phyloP scores from a whole-genome alignment of 1,284 basidiomycete species.

The Irpex rosettiformis region DNA sequence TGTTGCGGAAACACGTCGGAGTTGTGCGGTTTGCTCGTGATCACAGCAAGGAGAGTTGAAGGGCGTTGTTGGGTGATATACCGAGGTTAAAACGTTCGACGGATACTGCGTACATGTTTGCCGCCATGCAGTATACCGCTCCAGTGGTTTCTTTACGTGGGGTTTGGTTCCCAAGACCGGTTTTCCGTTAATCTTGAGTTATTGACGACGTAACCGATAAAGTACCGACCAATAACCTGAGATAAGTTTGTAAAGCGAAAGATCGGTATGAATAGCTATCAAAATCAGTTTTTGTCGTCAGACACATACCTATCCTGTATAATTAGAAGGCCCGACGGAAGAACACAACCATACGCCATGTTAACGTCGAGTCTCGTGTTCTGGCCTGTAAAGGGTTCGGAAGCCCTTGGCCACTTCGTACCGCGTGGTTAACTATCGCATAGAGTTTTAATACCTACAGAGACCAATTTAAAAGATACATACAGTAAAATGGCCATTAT shows the following conservation, averaged over 20 bases:
- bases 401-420: too few relatives aligned
- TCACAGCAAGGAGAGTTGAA: constrained; percentile 11
- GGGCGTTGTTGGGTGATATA: constrained; percentile 13
- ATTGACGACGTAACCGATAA: constrained; percentile 8
- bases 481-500: too few relatives aligned
- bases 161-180: constrained; percentile 2
- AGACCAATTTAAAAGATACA: too few relatives aligned
- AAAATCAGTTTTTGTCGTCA: not conserved
- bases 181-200: not conserved
- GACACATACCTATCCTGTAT: not conserved
- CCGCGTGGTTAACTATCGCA: too few relatives aligned
- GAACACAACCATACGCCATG: not conserved
- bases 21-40: constrained; percentile 23
- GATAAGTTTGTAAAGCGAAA: not conserved
- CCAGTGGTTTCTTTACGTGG: not conserved
- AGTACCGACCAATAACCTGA: constrained; percentile 16
- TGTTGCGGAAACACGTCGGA: constrained; percentile 28
- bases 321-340: not conserved
- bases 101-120: not conserved
- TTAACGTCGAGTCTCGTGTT: not conserved
- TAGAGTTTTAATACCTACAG: too few relatives aligned
- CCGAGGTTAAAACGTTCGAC: constrained; percentile 20
- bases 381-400: not conserved
- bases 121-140: not conserved
- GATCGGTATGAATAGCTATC: not conserved